Evolutionary conservation across 2,329 filamentous ascomycete species (phyloP), one percentile per base, ranked within the genome.

Genomic region (Pseudocercospora pini-densiflorae): DNA sequence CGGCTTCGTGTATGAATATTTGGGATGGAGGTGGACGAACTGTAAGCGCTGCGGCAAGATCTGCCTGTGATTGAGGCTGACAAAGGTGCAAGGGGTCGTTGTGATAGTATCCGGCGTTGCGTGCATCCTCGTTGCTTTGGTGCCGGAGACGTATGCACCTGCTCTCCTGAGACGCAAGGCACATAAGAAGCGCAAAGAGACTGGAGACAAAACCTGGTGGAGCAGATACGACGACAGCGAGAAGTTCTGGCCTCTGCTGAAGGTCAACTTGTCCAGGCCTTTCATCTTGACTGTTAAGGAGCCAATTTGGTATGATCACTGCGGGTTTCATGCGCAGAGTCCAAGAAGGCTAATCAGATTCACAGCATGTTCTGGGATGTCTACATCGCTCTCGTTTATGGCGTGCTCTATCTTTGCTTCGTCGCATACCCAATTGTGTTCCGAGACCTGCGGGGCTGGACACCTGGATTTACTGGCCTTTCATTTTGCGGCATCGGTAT

Each of bases 381-480:
- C 36, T 91, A 90, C 71, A 87, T 91, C 69, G 87, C 91, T 0
- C 82, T 97, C 45, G 88, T 97, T 40, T 97, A 97, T 77, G 92
- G 89, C 19, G 93, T 97, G 47, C 83, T 97, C 1, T 95, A 95
- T 75, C 88, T 97, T 33, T 96, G 92, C 79, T 97, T 97, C 81
- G 90, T 96, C 16, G 92, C 92, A 12, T 96, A 96, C 77, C 93
- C 93, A 0, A 90, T 96, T 66, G 90, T 97, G 65, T 97, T 95
- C 79, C 83, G 85, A 10, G 83, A 90, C 47, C 80, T 88, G 65
- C 90, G 94, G 19, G 92, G 92, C 67, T 97, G 93, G 94, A 84
- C 84, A 1, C 83, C 90, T 0, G 89, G 91, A 0, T 79, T 91
- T 40, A 88, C 89, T 0, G 93, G 94, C 0, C 86, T 97, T 2